Base-by-base conservation (phyloP, 352 stramenopile species). In the Pilasporangium apinafurcum region DNA sequence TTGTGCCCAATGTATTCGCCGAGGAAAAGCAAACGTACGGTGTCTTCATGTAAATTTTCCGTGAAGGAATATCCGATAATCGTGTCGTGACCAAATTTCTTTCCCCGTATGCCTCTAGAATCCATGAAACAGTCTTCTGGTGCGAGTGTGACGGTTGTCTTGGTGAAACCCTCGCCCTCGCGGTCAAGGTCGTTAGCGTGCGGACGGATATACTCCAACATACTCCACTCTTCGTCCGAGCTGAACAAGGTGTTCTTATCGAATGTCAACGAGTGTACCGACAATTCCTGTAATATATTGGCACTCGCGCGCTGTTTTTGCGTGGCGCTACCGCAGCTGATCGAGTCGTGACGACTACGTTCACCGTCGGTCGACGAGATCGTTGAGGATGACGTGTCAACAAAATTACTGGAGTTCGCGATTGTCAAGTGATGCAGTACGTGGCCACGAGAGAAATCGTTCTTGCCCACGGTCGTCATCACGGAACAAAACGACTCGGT, bases 51-150 rank as follows among this genome's bases (percentile, higher is more conserved):
- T 14, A 39, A 26, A 21, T 67, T 62, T 51, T 78, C 58, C 27
- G 73, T 59, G 20, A 75, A 75, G 12, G 37, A 59, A 16, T 70
- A 77, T 25, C 65, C 70, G 28, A 65, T 65, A 31, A 71, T 47
- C 5, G 78, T 64, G 36, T 68, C 56, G 10, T 65, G 59, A 17
- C 62, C 57, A 20, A 68, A 48, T 18, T 48, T 53, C 13, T 44
- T 18, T 13, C 40, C 39, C 4, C 46, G 31, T 10, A 33, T 42
- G 13, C 28, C 27, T 14, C 31, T 33, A n/a, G n/a, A n/a, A 28
- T 49, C 36, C 13, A 51, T 30, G 8, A 57, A 38, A 14, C 63
- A 43, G 18, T 58, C 53, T 4, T 37, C 48, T 3, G 50, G 48
- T 5, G 44, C 33, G 7, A 72, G 33, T 2, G 65, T 64, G 17